These are phyloP conservation scores for Thelonectria discophora DNA, from an alignment of 2,329 filamentous ascomycete genomes.

Conservation along the genomic window DNA sequence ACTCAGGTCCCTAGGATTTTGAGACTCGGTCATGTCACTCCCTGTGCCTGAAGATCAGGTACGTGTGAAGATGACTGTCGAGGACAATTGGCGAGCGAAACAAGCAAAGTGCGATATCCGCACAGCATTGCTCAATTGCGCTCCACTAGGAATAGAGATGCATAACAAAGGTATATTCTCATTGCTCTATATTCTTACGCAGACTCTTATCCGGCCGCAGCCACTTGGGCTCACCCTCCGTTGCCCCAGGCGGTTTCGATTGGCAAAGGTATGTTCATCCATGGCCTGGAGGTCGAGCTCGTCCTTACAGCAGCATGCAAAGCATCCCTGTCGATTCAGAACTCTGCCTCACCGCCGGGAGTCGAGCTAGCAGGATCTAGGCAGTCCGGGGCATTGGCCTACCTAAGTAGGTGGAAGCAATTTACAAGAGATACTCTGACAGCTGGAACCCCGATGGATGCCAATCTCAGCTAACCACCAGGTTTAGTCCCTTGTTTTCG, in stretches of 20 bases:
- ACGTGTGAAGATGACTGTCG: neutral
- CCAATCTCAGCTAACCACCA: neutral
- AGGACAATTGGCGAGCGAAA: neutral
- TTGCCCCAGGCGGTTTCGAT: neutral
- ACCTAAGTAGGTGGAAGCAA: neutral
- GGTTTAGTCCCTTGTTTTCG: neutral
- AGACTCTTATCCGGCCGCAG: neutral
- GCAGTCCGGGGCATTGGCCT: neutral
- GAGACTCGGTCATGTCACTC: neutral
- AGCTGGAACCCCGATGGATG: neutral
- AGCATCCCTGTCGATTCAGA: slow-evolving; percentile 10
- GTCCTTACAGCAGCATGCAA: neutral
- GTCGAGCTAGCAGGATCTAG: neutral
- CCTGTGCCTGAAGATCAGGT: slow-evolving; percentile 11
- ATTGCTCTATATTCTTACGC: neutral
- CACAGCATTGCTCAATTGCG: slow-evolving; percentile 15
- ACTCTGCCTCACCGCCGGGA: slow-evolving; percentile 23
- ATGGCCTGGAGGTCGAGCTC: neutral
- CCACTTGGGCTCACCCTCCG: neutral
- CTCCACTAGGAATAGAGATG: slow-evolving; percentile 10
- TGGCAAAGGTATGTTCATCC: slow-evolving; percentile 1
- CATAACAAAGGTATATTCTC: neutral
- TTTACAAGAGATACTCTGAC: neutral
- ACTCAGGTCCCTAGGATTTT: neutral
- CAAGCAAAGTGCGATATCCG: slow-evolving; percentile 17